Base-by-base conservation (phyloP, 1,284 basidiomycete species). In the Inonotus obliquus region DNA sequence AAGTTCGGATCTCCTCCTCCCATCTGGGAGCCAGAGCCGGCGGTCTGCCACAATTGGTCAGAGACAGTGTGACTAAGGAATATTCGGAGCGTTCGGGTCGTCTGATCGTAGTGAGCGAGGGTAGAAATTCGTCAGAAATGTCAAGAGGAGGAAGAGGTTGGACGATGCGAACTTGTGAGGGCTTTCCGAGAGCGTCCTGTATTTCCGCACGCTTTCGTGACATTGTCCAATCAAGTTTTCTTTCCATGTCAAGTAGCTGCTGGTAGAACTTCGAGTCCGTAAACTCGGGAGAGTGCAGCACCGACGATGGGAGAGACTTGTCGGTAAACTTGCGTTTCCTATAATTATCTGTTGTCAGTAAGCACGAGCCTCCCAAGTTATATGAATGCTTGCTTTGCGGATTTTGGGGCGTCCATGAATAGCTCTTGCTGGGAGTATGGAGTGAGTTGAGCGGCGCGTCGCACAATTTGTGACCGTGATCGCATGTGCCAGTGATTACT, bases 181-280 rank as follows among this genome's bases (percentile, higher is more conserved):
- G 83, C 48, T 78, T 81, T 53, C 84, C 77, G 27, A 94, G 71
- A 21, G 91, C 84, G 72, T 97, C 94, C 69, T 92, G 89, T 47
- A 96, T 86, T 71, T 98, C 96, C 11, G 91, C 90, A 66, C 84
- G 86, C 74, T 97, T 97, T 66, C 96, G 80, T 67, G 87, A 86
- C 75, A 97, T 87, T 4, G 93, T 96, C 96, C 96, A 98, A 74
- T 98, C 96, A 10, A 98, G 79, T 72, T 90, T 92, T 65, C 91
- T 83, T 74, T 98, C 96, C 81, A 94, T 91, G 63, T 91, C 87
- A 52, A 96, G 77, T 35, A 98, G 79, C 69, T 92, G 86, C 62
- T 86, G 82, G 74, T 98, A 98, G 81, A 96, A 91, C 59, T 81
- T 81, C 23, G 92, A 92, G 74, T 96, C 89, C 19, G 88, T 81